Evolutionary conservation across 306 rosid genomes (phyloP).

Genomic region (Crotalaria pallida): DNA sequence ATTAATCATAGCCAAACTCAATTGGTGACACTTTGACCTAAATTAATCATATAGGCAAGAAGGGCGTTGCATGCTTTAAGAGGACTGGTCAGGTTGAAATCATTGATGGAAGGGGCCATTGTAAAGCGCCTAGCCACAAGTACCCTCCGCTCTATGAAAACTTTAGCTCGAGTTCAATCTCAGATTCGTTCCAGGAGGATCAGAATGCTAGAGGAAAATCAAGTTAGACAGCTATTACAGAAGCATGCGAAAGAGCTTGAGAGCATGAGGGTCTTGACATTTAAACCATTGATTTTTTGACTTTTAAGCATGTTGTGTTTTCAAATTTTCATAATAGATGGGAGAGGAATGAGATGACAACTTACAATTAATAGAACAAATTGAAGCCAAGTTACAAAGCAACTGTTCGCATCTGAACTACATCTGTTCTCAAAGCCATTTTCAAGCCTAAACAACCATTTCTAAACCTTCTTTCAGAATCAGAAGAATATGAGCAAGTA

Average conservation of each 20-base stretch:
- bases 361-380: slow-evolving; percentile 89
- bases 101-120: slow-evolving; percentile 75
- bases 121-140: slow-evolving; percentile 88
- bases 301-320: slow-evolving; percentile 11
- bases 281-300: neutral
- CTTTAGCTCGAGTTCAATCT: slow-evolving; percentile 89
- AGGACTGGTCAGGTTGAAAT: slow-evolving; percentile 86
- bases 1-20: no score
- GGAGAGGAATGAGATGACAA: slow-evolving; percentile 99
- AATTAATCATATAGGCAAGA: slow-evolving; percentile 68
- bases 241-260: slow-evolving; percentile 89
- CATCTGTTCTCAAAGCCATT: neutral
- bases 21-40: no score
- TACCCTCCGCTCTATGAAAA: slow-evolving; percentile 91
- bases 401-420: slow-evolving; percentile 13
- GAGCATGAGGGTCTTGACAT: slow-evolving; percentile 57
- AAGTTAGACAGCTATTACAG: slow-evolving; percentile 84
- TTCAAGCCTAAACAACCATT: neutral
- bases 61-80: slow-evolving; percentile 86
- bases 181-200: slow-evolving; percentile 86
- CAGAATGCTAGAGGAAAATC: slow-evolving; percentile 93
- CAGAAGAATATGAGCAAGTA: neutral
- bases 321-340: slow-evolving; percentile 46
- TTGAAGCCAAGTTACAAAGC: slow-evolving; percentile 74
- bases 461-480: neutral